Evolutionary conservation across 345 rosid genomes (phyloP).

Genomic region (Boechera divaricarpa): DNA sequence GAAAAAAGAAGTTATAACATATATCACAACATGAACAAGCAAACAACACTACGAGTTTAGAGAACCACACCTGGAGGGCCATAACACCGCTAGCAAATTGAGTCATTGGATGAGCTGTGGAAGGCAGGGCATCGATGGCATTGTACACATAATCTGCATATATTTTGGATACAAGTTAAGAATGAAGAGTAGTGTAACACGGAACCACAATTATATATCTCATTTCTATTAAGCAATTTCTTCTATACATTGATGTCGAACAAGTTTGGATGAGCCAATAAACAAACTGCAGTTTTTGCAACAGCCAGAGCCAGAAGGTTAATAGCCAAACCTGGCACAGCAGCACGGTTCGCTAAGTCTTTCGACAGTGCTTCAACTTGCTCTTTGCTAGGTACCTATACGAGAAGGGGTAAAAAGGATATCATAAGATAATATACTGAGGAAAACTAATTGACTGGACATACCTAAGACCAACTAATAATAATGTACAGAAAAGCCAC

Average conservation of each 20-base stretch:
- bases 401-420: constrained; percentile 17
- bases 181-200: constrained; percentile 12
- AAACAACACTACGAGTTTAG: constrained; percentile 13
- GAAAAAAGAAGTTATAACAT: neutral
- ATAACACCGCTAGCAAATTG: constrained; percentile 97
- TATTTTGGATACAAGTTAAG: neutral
- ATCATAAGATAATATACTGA: neutral
- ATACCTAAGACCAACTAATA: constrained; percentile 11
- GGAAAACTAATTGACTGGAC: constrained; percentile 13
- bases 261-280: constrained; percentile 18
- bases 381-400: constrained; percentile 79
- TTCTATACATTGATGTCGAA: constrained; percentile 8
- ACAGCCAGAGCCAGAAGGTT: constrained; percentile 19
- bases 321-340: constrained; percentile 76
- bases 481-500: constrained; percentile 26
- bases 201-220: neutral
- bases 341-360: constrained; percentile 79
- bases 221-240: neutral
- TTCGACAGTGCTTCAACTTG: constrained; percentile 86
- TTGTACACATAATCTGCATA: constrained; percentile 83
- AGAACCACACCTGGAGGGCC: constrained; percentile 87
- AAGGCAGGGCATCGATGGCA: constrained; percentile 91
- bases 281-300: constrained; percentile 12
- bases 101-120: constrained; percentile 97
- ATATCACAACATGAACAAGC: constrained; percentile 10